Evolutionary conservation across 176 grass and related monocot genomes (phyloP), one percentile per base, ranked within the genome.

Genomic region (Eremochloa ophiuroides): DNA sequence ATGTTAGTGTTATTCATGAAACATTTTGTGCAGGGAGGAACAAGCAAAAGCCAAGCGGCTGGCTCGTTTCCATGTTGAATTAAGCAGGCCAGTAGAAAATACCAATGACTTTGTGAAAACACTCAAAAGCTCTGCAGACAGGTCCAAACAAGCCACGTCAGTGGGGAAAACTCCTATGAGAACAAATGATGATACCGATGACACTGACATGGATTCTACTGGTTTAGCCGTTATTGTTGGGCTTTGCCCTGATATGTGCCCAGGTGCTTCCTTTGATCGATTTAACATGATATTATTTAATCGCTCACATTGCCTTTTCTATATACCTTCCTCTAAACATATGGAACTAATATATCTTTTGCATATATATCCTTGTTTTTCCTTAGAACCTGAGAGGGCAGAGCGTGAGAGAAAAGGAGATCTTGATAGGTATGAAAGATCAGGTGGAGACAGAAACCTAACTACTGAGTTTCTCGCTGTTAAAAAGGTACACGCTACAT

Each of bases 331-430:
- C 35, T 53, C 59, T 65, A 39, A 70, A 71, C 14, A 53, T 62
- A 67, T 51, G 62, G 14, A 41, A 80, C 39, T 66, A 66, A 79
- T 31, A 61, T 22, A 66, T 72, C 35, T 47, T 1, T 59, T 47
- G 1, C 40, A 38, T 83, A 28, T 74, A 31, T 37, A 66, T 63
- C 7, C 74, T 76, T 78, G 12, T 83, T 69, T 87, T 85, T 88
- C n/a, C 20, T 26, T 80, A 98, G 95, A 91, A 88, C 66, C 92
- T 76, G 95, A 98, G 81, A 94, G 92, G 82, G 84, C 80, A 6
- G 95, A 98, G 76, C 90, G 95, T 30, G 92, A 94, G 85, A 98
- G 95, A 73, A 98, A 98, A 86, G 95, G 95, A 68, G 95, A 98
- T 89, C 95, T 98, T 8, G 95, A 98, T 86, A 98, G 71, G 74